Percentiles rank a stretch among this genome's conserved stretches.
These are phyloP conservation scores for Ophiostoma tasmaniense DNA, from an alignment of 2,329 filamentous ascomycete genomes.

Conservation along the genomic window DNA sequence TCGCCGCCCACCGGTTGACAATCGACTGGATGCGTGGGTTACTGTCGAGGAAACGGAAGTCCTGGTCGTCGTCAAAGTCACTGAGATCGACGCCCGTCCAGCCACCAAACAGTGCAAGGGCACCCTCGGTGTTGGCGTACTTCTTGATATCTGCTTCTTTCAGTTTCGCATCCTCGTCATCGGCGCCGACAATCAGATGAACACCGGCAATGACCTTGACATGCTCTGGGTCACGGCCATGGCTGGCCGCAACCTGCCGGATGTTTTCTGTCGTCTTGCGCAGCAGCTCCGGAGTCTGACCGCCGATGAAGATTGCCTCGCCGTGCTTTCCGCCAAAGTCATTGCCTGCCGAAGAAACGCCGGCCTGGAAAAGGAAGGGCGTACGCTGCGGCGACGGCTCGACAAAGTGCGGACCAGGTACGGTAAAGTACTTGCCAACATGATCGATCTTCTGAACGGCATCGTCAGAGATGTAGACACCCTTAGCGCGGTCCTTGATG, in stretches of 20 bases:
- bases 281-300: conserved; percentile 17
- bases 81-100: conserved; percentile 25
- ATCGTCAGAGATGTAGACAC: conserved; percentile 15
- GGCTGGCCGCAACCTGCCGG: conserved; percentile 13
- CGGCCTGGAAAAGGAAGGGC: conserved; percentile 23
- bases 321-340: conserved; percentile 23
- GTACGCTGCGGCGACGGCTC: conserved; percentile 19
- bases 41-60: conserved; percentile 19
- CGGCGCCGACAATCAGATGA: conserved; percentile 19
- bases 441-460: conserved; percentile 19
- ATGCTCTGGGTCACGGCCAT: conserved; percentile 25
- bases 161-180: conserved; percentile 20
- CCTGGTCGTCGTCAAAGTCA: conserved; percentile 32
- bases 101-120: conserved; percentile 23
- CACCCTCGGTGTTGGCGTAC: conserved; percentile 21
- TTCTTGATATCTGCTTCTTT: conserved; percentile 28
- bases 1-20: conserved; percentile 12
- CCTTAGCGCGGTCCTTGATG: conserved; percentile 9
- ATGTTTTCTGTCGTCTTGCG: conserved; percentile 14
- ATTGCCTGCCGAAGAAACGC: conserved; percentile 22
- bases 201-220: conserved; percentile 23
- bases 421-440: conserved; percentile 15
- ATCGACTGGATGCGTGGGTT: conserved; percentile 15
- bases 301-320: conserved; percentile 23
- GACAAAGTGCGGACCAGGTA: conserved; percentile 24